These are phyloP conservation scores for Boletus pseudopeckii DNA, from an alignment of 768 basidiomycete genomes.

Conservation along the genomic window DNA sequence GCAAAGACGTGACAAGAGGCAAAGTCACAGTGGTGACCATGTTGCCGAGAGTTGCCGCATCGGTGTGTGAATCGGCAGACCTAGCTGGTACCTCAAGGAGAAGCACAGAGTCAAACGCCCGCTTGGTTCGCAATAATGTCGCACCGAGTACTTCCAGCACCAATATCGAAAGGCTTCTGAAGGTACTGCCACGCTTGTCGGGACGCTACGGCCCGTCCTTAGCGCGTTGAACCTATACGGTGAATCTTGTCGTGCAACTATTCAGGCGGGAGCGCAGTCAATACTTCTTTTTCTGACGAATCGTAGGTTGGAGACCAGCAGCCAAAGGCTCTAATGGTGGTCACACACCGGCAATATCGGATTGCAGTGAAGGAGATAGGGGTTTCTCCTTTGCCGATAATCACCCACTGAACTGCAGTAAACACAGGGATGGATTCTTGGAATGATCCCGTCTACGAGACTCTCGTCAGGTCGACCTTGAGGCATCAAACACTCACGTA, in stretches of 20 bases:
- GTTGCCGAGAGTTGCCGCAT: too few species aligned
- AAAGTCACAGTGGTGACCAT: too few species aligned
- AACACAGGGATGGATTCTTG: not conserved
- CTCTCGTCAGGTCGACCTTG: not conserved
- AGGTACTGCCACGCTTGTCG: not conserved
- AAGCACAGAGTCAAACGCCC: too few species aligned
- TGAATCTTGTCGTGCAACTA: not conserved
- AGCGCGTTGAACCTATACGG: not conserved
- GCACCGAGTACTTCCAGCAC: not conserved
- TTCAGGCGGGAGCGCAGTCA: not conserved
- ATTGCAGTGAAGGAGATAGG: not conserved
- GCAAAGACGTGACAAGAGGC: too few species aligned
- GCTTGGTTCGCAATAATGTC: too few species aligned
- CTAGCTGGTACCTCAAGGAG: too few species aligned
- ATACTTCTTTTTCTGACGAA: not conserved
- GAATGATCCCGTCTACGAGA: not conserved
- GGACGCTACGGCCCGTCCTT: too few species aligned
- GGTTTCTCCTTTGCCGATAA: not conserved
- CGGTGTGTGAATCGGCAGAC: too few species aligned
- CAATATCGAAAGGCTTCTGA: not conserved
- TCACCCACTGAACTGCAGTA: not conserved
- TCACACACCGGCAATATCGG: not conserved
- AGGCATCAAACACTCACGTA: not conserved
- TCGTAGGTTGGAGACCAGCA: not conserved
- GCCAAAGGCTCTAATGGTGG: not conserved